Evolutionary conservation across 176 grass and related monocot genomes (phyloP).

Genomic region (Puya raimondii): DNA sequence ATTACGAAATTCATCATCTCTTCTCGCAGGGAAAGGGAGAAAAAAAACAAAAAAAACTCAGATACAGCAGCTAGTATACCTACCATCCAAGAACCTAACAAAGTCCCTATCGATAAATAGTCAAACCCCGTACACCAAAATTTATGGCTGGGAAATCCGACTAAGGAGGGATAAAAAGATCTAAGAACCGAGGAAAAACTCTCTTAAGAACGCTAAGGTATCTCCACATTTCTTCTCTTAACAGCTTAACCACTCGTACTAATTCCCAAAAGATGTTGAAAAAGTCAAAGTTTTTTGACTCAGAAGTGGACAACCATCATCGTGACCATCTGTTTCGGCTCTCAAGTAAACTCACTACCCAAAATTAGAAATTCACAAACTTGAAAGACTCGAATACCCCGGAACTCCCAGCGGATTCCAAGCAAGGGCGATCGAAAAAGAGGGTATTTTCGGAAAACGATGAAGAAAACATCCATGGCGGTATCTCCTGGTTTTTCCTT

Average conservation of each 20-base stretch:
- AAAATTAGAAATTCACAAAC: background rate
- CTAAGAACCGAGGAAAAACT: background rate
- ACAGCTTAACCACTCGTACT: background rate
- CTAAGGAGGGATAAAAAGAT: no score
- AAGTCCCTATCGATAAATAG: background rate
- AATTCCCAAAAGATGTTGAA: background rate
- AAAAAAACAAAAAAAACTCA: background rate
- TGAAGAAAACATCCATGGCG: background rate
- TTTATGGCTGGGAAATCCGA: background rate
- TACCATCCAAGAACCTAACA: background rate
- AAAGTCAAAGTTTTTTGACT: background rate
- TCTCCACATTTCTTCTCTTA: background rate
- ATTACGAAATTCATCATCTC: background rate
- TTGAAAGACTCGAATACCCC: background rate
- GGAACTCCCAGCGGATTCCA: background rate
- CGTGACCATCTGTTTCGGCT: background rate
- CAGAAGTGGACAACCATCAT: background rate
- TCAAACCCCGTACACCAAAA: background rate
- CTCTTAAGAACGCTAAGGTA: background rate
- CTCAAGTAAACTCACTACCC: background rate
- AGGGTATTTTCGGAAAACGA: background rate
- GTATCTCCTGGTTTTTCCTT: background rate
- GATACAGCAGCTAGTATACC: background rate
- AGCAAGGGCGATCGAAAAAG: background rate
- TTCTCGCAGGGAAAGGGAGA: background rate